phyloP scores from a whole-genome alignment of 108 stramenopile genomes.

The Craspedostauros australis region DNA sequence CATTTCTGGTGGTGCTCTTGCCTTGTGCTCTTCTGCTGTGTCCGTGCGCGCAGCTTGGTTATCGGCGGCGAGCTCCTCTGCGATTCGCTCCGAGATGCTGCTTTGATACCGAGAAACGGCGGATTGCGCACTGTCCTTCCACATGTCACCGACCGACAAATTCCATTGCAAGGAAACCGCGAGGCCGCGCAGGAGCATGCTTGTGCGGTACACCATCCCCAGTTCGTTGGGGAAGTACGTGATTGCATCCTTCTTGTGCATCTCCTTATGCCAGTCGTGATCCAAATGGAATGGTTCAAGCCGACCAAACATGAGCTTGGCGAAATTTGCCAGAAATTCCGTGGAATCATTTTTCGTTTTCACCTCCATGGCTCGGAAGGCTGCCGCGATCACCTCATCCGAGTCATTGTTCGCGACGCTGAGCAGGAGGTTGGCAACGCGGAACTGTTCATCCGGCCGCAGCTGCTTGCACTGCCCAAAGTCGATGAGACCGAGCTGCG shows the following conservation, averaged over 20 bases:
- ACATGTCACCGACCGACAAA: slow-evolving; percentile 51
- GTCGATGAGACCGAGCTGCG: slow-evolving; percentile 56
- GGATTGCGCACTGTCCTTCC: slow-evolving; percentile 49
- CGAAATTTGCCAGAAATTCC: slow-evolving; percentile 58
- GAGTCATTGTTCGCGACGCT: slow-evolving; percentile 63
- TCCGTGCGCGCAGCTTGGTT: too few relatives aligned
- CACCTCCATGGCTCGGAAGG: slow-evolving; percentile 60
- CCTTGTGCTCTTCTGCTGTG: too few relatives aligned
- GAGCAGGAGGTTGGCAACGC: slow-evolving; percentile 52
- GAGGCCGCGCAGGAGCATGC: slow-evolving; percentile 56
- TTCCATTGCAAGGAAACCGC: slow-evolving; percentile 70
- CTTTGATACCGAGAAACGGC: too few relatives aligned
- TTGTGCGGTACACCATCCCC: slow-evolving; percentile 67
- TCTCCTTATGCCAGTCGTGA: slow-evolving; percentile 46
- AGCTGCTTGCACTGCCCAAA: slow-evolving; percentile 71
- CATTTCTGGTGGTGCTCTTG: too few relatives aligned
- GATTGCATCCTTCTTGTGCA: slow-evolving; percentile 56
- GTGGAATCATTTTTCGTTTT: slow-evolving; percentile 67
- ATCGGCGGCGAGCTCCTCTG: too few relatives aligned
- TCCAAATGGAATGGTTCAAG: slow-evolving; percentile 55
- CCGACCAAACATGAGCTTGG: slow-evolving; percentile 62
- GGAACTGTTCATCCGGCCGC: slow-evolving; percentile 35
- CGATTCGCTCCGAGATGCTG: too few relatives aligned
- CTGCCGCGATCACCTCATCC: slow-evolving; percentile 46
- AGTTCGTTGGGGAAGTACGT: slow-evolving; percentile 71